Percentiles rank a stretch among this genome's conserved stretches.
These are phyloP conservation scores for Pseudocercospora macadamiae DNA, from an alignment of 2,329 filamentous ascomycete genomes.

Conservation along the genomic window DNA sequence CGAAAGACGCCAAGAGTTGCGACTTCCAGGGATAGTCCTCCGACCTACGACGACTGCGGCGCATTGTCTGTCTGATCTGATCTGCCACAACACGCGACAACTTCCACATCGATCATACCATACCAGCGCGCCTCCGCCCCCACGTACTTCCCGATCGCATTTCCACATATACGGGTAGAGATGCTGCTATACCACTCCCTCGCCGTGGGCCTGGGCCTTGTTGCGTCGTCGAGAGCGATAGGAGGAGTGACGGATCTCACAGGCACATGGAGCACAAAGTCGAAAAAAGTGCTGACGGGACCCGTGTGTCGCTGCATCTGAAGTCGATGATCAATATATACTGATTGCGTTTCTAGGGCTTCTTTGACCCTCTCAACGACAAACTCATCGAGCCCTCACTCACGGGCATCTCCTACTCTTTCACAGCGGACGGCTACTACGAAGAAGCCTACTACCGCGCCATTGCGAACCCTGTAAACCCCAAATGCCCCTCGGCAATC, in stretches of 20 bases:
- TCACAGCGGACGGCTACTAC: conserved; percentile 67
- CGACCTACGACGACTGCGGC: not conserved
- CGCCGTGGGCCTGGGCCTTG: conserved; percentile 29
- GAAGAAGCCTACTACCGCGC: conserved; percentile 73
- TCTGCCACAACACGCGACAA: not conserved
- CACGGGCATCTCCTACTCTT: conserved; percentile 74
- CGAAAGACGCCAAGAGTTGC: not conserved
- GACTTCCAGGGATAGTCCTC: not conserved
- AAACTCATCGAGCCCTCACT: conserved; percentile 66
- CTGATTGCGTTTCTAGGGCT: conserved; percentile 56
- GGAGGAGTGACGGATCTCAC: conserved; percentile 51
- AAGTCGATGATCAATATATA: too few species aligned
- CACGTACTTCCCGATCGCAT: not conserved
- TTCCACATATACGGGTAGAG: conserved; percentile 1
- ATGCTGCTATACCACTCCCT: conserved; percentile 38
- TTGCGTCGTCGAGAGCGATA: conserved; percentile 25
- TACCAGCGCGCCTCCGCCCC: not conserved
- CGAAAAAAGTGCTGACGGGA: conserved; percentile 68
- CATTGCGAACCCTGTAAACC: conserved; percentile 62
- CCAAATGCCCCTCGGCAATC: conserved; percentile 64
- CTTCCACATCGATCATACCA: not conserved
- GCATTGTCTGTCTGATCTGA: not conserved
- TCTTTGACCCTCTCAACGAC: conserved; percentile 70
- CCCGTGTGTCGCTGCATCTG: conserved; percentile 59
- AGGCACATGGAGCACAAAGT: conserved; percentile 76